Evolutionary conservation across 257 asterid species (phyloP).

Genomic region (Gentiana dahurica): DNA sequence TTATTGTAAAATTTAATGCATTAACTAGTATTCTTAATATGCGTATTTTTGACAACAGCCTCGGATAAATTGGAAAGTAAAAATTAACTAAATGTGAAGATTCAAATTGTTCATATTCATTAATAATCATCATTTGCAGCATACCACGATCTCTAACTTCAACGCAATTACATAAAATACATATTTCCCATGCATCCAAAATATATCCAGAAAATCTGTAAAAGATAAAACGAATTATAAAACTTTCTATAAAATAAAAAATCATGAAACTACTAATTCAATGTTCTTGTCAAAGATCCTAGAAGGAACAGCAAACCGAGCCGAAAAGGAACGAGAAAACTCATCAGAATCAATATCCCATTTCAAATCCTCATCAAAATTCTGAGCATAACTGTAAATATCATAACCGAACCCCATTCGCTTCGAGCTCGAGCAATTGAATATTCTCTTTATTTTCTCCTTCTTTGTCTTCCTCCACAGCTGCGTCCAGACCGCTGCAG

Average conservation of each 20-base stretch:
- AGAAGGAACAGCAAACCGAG: constrained; percentile 62
- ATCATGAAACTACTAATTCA: constrained; percentile 22
- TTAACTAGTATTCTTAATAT: too few species aligned
- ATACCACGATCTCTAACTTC: too few species aligned
- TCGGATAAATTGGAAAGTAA: too few species aligned
- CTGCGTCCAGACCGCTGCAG: constrained; percentile 33
- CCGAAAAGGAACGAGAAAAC: constrained; percentile 55
- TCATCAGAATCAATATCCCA: constrained; percentile 39
- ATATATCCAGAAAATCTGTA: neutral
- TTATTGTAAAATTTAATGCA: too few species aligned
- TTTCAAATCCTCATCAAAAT: constrained; percentile 50
- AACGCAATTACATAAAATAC: too few species aligned
- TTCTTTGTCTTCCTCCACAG: constrained; percentile 72
- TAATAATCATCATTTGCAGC: too few species aligned
- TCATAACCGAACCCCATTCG: constrained; percentile 58
- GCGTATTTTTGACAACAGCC: too few species aligned
- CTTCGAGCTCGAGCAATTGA: constrained; percentile 15
- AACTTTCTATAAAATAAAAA: too few species aligned
- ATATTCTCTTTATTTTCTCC: constrained; percentile 43
- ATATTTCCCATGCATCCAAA: too few species aligned
- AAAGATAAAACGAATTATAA: neutral
- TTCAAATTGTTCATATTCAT: too few species aligned
- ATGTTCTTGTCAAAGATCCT: constrained; percentile 43
- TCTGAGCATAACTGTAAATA: constrained; percentile 49
- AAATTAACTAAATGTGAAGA: too few species aligned